Conservation (phyloP, 2,329 filamentous ascomycete species). For the Westerdykella aurantiaca region DNA sequence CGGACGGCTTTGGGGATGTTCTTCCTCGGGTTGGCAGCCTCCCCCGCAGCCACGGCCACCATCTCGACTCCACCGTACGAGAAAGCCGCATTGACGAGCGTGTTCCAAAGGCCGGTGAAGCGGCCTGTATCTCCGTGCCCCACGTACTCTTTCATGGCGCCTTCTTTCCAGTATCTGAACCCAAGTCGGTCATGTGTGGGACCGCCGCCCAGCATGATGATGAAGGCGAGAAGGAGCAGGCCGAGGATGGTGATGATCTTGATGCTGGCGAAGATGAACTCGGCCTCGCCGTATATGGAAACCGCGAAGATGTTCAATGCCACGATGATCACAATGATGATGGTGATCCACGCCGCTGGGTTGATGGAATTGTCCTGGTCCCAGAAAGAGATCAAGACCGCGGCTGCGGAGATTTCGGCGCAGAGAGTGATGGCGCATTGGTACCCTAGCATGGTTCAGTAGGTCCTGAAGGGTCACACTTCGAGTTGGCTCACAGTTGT, state of each 20-base stretch:
- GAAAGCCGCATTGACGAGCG: constrained; percentile 50
- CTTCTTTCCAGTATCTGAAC: constrained; percentile 64
- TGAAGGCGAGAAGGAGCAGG: constrained; percentile 24
- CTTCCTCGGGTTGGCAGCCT: constrained; percentile 32
- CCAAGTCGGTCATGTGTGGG: constrained; percentile 41
- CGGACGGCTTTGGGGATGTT: constrained; percentile 51
- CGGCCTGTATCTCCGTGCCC: constrained; percentile 55
- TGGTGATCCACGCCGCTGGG: constrained; percentile 30
- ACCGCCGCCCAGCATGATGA: constrained; percentile 35
- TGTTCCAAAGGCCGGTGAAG: constrained; percentile 56
- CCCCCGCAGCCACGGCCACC: constrained; percentile 35
- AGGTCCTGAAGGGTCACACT: constrained; percentile 1
- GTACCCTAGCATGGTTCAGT: constrained; percentile 25
- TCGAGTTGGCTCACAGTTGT: constrained; percentile 13
- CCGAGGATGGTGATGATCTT: constrained; percentile 40
- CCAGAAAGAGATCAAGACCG: constrained; percentile 31
- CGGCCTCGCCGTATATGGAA: constrained; percentile 42
- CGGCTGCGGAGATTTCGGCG: constrained; percentile 33
- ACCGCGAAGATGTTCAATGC: constrained; percentile 34
- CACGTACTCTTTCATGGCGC: constrained; percentile 44
- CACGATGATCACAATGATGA: constrained; percentile 33
- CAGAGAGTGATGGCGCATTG: constrained; percentile 32
- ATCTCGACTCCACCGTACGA: constrained; percentile 35
- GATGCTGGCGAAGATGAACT: constrained; percentile 44
- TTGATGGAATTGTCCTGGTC: constrained; percentile 25